Evolutionary conservation across 1,284 basidiomycete genomes (phyloP).

Genomic region (Pisolithus thermaeus): DNA sequence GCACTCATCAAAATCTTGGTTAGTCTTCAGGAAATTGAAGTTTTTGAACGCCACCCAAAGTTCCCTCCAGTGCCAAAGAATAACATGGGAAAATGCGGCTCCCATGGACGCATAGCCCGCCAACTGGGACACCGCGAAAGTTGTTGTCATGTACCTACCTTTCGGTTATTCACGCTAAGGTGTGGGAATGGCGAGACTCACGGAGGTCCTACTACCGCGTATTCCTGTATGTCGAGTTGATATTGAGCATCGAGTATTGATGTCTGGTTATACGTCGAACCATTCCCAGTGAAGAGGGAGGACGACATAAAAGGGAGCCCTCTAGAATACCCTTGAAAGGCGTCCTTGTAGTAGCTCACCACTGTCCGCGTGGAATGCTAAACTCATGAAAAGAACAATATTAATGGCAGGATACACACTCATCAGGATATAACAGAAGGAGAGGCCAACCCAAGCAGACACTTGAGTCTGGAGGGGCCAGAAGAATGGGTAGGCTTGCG

Average conservation of each 20-base stretch:
- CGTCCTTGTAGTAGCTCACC: constrained; percentile 43
- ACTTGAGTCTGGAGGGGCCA: constrained; percentile 50
- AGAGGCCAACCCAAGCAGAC: constrained; percentile 13
- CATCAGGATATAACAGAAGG: constrained; percentile 4
- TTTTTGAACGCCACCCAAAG: constrained; percentile 26
- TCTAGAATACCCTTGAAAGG: constrained; percentile 38
- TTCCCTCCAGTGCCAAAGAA: constrained; percentile 49
- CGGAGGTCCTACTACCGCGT: constrained; percentile 10
- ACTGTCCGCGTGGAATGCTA: constrained; percentile 38
- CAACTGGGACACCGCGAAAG: constrained; percentile 44
- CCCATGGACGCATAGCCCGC: constrained; percentile 49
- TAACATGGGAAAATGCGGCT: constrained; percentile 43
- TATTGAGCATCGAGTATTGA: constrained; percentile 39
- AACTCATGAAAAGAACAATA: background rate
- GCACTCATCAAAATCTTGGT: constrained; percentile 16
- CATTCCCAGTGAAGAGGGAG: constrained; percentile 39
- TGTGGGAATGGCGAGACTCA: background rate
- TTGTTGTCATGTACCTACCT: constrained; percentile 32
- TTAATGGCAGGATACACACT: background rate
- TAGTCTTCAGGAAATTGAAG: constrained; percentile 10
- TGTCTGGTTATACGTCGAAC: constrained; percentile 41
- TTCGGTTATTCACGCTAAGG: background rate
- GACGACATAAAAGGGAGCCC: constrained; percentile 46
- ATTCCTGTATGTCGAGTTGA: constrained; percentile 30
- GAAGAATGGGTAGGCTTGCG: constrained; percentile 45